phyloP scores from a whole-genome alignment of 129 eudicot genomes.

The Ambrosia artemisiifolia region DNA sequence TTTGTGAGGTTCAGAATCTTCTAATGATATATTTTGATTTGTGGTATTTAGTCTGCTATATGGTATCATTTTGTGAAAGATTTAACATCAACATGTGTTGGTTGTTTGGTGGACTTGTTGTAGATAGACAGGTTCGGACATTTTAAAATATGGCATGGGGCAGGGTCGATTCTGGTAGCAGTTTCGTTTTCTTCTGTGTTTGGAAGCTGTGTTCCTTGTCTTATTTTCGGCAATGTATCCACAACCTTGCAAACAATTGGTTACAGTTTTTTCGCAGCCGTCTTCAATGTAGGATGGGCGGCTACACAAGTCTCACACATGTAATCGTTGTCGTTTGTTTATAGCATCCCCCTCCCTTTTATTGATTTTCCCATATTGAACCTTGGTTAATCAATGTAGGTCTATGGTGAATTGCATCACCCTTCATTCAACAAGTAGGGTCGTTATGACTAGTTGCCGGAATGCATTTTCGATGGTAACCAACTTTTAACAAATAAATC shows the following conservation, averaged over 20 bases:
- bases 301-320: constrained; percentile 97
- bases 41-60: background rate
- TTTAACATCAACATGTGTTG: background rate
- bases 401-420: constrained; percentile 98
- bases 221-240: constrained; percentile 62
- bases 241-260: constrained; percentile 59
- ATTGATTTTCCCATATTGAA: background rate
- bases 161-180: constrained; percentile 75
- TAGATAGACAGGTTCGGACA: constrained; percentile 88
- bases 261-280: constrained; percentile 80
- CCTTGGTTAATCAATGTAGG: constrained; percentile 39
- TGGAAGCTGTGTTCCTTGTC: constrained; percentile 89
- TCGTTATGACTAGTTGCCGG: constrained; percentile 79
- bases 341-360: background rate
- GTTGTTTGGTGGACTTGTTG: constrained; percentile 19
- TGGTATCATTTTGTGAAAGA: constrained; percentile 6
- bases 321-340: constrained; percentile 36
- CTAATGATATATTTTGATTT: background rate
- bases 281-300: constrained; percentile 92
- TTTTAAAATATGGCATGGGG: constrained; percentile 83
- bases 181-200: constrained; percentile 94
- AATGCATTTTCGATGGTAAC: constrained; percentile 90
- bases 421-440: constrained; percentile 85
- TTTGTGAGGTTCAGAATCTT: background rate
- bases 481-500: background rate